Evolutionary conservation across 1,284 basidiomycete species (phyloP).

Genomic region (Leccinum pachyderme): DNA sequence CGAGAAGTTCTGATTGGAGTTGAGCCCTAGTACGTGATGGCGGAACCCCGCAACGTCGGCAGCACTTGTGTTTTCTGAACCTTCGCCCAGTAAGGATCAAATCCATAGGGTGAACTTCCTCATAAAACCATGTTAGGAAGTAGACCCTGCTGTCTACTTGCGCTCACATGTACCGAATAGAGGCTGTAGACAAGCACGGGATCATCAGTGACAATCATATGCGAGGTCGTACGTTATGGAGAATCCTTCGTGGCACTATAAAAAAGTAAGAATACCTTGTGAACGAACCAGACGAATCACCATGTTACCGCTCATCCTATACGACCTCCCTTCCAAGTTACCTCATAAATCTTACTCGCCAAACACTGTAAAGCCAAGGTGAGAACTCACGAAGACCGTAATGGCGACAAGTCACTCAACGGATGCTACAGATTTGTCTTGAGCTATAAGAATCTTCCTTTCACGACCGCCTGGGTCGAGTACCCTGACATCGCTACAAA

Average conservation of each 20-base stretch:
- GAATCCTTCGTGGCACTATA: background rate
- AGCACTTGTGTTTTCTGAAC: background rate
- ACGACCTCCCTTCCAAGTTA: background rate
- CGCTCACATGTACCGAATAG: background rate
- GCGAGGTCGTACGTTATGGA: background rate
- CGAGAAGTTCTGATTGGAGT: background rate
- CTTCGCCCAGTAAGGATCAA: background rate
- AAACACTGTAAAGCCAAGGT: background rate
- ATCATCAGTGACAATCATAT: background rate
- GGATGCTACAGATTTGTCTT: slow-evolving; percentile 23
- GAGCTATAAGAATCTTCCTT: slow-evolving; percentile 34
- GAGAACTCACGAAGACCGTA: background rate
- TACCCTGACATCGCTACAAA: slow-evolving; percentile 29
- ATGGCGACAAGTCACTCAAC: background rate
- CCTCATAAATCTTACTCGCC: background rate
- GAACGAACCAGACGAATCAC: background rate
- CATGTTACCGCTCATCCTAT: background rate
- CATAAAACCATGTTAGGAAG: background rate
- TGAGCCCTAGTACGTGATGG: too few species aligned
- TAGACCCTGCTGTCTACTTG: background rate
- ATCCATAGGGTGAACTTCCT: background rate
- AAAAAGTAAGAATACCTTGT: background rate
- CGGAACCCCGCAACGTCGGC: background rate
- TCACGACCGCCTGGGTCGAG: slow-evolving; percentile 30
- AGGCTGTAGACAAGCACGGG: background rate